phyloP scores from a whole-genome alignment of 768 basidiomycete species.

The Amanita fuliginea region DNA sequence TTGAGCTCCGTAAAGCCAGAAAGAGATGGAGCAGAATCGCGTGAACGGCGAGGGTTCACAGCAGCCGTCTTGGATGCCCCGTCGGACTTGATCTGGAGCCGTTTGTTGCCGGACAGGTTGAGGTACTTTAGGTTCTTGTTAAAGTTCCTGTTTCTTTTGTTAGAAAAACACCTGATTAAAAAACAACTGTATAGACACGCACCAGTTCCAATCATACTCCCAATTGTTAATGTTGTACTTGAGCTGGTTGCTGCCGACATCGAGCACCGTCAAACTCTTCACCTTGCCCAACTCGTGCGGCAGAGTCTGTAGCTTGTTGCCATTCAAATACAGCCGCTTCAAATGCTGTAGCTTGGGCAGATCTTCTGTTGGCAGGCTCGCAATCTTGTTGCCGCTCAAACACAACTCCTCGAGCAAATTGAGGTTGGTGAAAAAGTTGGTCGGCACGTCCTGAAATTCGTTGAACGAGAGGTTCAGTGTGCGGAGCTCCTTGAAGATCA shows the following conservation, averaged over 20 bases:
- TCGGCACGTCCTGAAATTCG: conserved; percentile 81
- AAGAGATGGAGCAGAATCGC: conserved; percentile 27
- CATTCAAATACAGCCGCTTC: conserved; percentile 78
- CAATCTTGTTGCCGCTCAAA: conserved; percentile 90
- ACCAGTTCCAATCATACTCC: conserved; percentile 99
- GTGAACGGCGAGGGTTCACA: conserved; percentile 18
- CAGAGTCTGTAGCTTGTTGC: conserved; percentile 85
- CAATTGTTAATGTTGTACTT: conserved; percentile 98
- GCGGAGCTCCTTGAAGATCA: conserved; percentile 63
- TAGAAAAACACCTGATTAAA: conserved; percentile 1
- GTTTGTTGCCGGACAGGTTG: conserved; percentile 95
- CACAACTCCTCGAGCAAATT: conserved; percentile 75
- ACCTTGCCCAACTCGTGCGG: conserved; percentile 87
- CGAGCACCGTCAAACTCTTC: conserved; percentile 65
- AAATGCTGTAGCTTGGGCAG: conserved; percentile 60
- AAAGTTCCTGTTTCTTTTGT: conserved; percentile 64
- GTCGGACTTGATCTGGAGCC: conserved; percentile 88
- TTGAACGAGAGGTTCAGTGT: conserved; percentile 94
- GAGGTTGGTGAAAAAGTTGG: conserved; percentile 63
- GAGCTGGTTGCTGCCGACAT: conserved; percentile 87
- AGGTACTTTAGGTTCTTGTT: conserved; percentile 89
- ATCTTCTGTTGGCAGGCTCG: conserved; percentile 84
- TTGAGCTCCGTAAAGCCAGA: conserved; percentile 84
- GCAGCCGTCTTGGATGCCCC: conserved; percentile 18
- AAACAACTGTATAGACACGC: conserved; percentile 18